Evolutionary conservation across 106 monocot genomes (phyloP), one percentile per base, ranked within the genome.

Genomic region (Triglochin maritima): DNA sequence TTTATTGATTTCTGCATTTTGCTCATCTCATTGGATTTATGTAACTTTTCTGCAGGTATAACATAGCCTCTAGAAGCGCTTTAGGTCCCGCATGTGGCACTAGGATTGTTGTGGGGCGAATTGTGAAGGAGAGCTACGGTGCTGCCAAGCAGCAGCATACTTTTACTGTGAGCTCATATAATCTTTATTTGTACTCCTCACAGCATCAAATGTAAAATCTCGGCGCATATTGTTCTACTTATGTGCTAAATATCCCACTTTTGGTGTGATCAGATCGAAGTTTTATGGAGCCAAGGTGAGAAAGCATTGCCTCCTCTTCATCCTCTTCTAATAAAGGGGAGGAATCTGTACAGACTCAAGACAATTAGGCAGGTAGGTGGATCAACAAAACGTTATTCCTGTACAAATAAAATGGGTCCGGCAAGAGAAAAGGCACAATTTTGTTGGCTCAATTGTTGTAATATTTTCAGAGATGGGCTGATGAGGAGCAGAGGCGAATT

Each of bases 101-200:
- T 44, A 80, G 92, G 62, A 76, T 56, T 29, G 71, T 87, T 61
- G 89, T 68, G 4, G 94, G 94, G 5, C 81, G 94, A 11, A 83
- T 89, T 55, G 84, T 94, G 50, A 84, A 87, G 63, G 89, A 94
- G 73, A 94, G 94, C 66, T 94, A 94, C 76, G 94, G 94, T 51
- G 69, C 76, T 52, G 82, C 78, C 15, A 94, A 94, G 74, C 94
- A 94, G 57, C 94, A 94, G 44, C 94, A 94, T 60, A 94, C 89
- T 17, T 94, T 94, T 69, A 94, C 94, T 15, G 94, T 94, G 77
- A 77, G 72, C 10, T 51, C 2, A 52, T 52, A 11, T 11, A 52
- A 52, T 11, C 11, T 52, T 52, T 52, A 52, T 52, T 46, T 64
- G 16, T 61, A 7, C 43, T 42, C 44, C 43, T 62, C 43, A 45